A percentile compares a stretch with the other conserved stretches of the same genome.
Conservation (phyloP, 257 asterid species). For the Jaltomata sinuosa region DNA sequence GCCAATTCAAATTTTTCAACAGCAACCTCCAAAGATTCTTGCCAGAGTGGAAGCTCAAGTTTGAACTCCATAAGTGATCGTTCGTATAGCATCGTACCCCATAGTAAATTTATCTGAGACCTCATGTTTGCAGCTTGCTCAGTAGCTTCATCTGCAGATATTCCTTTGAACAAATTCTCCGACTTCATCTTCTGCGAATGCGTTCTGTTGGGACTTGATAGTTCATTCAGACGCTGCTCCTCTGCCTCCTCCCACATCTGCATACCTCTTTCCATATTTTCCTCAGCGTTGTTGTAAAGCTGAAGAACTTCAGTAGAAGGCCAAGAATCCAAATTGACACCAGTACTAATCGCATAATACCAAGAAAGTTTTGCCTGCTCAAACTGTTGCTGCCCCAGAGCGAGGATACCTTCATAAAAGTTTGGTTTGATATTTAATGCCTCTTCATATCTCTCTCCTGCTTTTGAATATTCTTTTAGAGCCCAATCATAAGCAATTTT, state of each 20-base stretch:
- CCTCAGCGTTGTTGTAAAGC: conserved; percentile 75
- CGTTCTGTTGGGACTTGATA: conserved; percentile 23
- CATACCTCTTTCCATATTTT: conserved; percentile 69
- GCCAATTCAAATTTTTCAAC: conserved; percentile 81
- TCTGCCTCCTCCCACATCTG: conserved; percentile 71
- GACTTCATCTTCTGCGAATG: conserved; percentile 40
- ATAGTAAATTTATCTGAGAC: conserved; percentile 59
- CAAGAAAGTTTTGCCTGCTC: conserved; percentile 85
- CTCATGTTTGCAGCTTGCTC: conserved; percentile 53
- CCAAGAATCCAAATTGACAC: conserved; percentile 57
- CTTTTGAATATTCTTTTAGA: conserved; percentile 40
- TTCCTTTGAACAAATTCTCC: conserved; percentile 26
- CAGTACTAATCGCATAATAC: conserved; percentile 50
- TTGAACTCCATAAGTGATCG: conserved; percentile 84
- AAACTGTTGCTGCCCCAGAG: conserved; percentile 68
- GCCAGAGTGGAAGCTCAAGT: conserved; percentile 71
- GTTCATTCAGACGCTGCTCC: conserved; percentile 27
- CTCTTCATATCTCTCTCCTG: conserved; percentile 66
- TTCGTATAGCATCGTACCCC: conserved; percentile 86
- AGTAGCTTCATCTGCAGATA: conserved; percentile 54
- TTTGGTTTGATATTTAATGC: conserved; percentile 53
- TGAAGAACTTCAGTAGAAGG: conserved; percentile 44
- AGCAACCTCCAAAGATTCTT: conserved; percentile 70
- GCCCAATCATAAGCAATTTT: conserved; percentile 66
- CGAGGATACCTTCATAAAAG: conserved; percentile 65